Percentiles rank a stretch among this genome's conserved stretches.
Evolutionary conservation across 75 land plant species (phyloP).

Genomic region (Pinus tabuliformis): DNA sequence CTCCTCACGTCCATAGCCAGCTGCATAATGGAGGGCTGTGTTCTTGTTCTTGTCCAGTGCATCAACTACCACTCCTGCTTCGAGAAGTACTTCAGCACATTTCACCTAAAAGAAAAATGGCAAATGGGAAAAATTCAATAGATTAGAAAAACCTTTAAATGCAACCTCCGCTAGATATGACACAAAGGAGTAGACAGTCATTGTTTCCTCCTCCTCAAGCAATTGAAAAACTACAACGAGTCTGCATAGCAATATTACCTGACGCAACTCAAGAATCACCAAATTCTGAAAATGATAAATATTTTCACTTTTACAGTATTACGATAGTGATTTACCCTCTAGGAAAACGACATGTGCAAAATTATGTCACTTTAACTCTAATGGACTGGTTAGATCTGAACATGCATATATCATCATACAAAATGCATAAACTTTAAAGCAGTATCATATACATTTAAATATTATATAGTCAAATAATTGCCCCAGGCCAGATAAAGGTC

Average conservation of each 20-base stretch:
- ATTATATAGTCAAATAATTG: no score
- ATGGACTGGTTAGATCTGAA: not conserved
- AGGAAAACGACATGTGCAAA: not conserved
- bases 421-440: no score
- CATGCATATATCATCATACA: not conserved
- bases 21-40: slow-evolving; percentile 47
- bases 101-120: slow-evolving; percentile 11
- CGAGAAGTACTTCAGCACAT: slow-evolving; percentile 32
- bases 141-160: not conserved
- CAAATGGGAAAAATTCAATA: not conserved
- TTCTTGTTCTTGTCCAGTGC: slow-evolving; percentile 43
- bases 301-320: not conserved
- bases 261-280: not conserved
- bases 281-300: not conserved
- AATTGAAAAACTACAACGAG: not conserved
- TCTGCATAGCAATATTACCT: not conserved
- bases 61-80: slow-evolving; percentile 44
- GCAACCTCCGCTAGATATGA: not conserved
- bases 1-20: slow-evolving; percentile 38
- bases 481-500: no score
- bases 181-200: not conserved
- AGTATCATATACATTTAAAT: no score
- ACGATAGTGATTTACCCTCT: not conserved
- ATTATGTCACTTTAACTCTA: not conserved
- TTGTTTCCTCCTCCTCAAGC: not conserved